Evolutionary conservation across 768 basidiomycete genomes (phyloP).

Genomic region (Russula lepida): DNA sequence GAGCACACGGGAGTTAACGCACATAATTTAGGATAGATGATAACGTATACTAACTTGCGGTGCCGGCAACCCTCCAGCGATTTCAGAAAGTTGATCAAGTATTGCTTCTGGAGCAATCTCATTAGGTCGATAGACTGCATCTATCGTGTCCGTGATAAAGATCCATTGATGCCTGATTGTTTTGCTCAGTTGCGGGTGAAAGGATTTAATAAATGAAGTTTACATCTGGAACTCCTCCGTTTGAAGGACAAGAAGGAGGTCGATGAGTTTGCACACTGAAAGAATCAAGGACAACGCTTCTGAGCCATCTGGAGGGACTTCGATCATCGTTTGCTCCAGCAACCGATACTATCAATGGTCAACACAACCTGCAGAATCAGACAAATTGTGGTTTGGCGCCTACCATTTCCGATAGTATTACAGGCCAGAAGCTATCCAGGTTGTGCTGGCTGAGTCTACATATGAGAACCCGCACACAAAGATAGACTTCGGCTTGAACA

Average conservation of each 20-base stretch:
- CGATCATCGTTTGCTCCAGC: constrained; percentile 71
- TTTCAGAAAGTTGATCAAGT: constrained; percentile 84
- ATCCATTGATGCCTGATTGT: constrained; percentile 89
- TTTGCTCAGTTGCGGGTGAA: background rate
- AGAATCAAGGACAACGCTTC: constrained; percentile 79
- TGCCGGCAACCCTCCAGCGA: constrained; percentile 59
- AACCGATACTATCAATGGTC: constrained; percentile 60
- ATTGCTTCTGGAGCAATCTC: constrained; percentile 78
- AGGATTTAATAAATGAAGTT: constrained; percentile 1
- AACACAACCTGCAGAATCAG: background rate
- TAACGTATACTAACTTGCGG: constrained; percentile 25
- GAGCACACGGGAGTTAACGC: background rate
- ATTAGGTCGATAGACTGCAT: constrained; percentile 84
- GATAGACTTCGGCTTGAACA: constrained; percentile 90
- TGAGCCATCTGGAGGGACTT: constrained; percentile 70
- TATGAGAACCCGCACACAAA: constrained; percentile 85
- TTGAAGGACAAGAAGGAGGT: constrained; percentile 85
- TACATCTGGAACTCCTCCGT: constrained; percentile 98
- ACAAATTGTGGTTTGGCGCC: constrained; percentile 20
- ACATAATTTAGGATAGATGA: background rate
- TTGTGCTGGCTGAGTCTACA: constrained; percentile 89
- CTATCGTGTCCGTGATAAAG: constrained; percentile 95
- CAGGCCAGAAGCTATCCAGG: constrained; percentile 93
- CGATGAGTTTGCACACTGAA: constrained; percentile 89
- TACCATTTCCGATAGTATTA: constrained; percentile 87